phyloP scores from a whole-genome alignment of 2,329 filamentous ascomycete genomes.

The Akanthomyces lecanii region DNA sequence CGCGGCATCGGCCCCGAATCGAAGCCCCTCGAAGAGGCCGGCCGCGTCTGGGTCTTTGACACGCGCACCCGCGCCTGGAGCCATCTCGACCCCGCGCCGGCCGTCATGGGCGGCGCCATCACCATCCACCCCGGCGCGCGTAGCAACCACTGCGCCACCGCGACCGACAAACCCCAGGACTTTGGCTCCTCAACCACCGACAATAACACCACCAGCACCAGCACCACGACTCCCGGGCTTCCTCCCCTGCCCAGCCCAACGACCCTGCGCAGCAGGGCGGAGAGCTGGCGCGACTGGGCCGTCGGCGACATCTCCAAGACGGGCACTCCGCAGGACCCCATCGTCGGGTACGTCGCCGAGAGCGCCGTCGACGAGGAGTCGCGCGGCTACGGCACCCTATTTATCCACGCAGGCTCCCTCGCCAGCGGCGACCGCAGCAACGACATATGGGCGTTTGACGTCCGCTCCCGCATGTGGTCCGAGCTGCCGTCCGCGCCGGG shows the following conservation, averaged over 20 bases:
- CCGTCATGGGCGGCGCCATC: constrained; percentile 38
- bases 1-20: constrained; percentile 62
- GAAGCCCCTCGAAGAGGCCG: constrained; percentile 68
- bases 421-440: constrained; percentile 54
- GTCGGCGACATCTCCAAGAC: constrained; percentile 50
- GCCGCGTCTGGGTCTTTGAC: constrained; percentile 73
- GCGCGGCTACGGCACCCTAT: constrained; percentile 63
- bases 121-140: constrained; percentile 55
- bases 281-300: constrained; percentile 53
- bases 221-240: neutral
- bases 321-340: constrained; percentile 56
- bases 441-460: constrained; percentile 76
- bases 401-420: constrained; percentile 73
- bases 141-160: constrained; percentile 64
- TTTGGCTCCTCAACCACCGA: constrained; percentile 29
- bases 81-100: constrained; percentile 53
- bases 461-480: constrained; percentile 61
- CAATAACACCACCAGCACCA: neutral
- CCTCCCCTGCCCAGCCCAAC: neutral
- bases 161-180: constrained; percentile 53
- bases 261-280: constrained; percentile 22
- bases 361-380: constrained; percentile 56
- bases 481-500: constrained; percentile 64
- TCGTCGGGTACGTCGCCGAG: constrained; percentile 52
- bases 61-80: constrained; percentile 62